phyloP scores from a whole-genome alignment of 371 early-diverging fungal genomes.

The Apophysomyces ossiformis region DNA sequence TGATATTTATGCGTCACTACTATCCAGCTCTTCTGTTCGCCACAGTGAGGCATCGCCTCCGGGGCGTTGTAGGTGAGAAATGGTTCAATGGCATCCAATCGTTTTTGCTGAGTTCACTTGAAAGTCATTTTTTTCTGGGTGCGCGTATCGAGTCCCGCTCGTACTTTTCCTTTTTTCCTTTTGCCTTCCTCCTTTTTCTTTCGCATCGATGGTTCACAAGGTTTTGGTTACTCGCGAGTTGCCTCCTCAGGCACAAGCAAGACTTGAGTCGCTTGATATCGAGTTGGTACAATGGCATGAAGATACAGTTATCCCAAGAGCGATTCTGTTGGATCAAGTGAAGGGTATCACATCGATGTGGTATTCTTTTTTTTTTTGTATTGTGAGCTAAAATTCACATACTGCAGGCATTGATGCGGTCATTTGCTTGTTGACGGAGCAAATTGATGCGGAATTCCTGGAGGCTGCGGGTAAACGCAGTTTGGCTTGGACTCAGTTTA shows the following conservation, averaged over 20 bases:
- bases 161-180: not conserved
- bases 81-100: too few species aligned
- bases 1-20: too few species aligned
- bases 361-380: constrained; percentile 2
- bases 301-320: constrained; percentile 37
- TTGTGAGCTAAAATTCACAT: not conserved
- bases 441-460: constrained; percentile 70
- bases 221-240: constrained; percentile 36
- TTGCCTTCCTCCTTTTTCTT: not conserved
- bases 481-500: not conserved
- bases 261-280: constrained; percentile 28
- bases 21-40: too few species aligned
- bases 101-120: too few species aligned
- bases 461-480: constrained; percentile 52
- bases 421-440: constrained; percentile 70
- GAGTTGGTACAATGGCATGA: constrained; percentile 41
- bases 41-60: too few species aligned
- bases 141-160: too few species aligned
- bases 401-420: constrained; percentile 59
- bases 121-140: too few species aligned
- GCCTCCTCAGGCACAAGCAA: constrained; percentile 30
- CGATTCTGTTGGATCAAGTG: constrained; percentile 28
- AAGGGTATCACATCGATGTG: constrained; percentile 21
- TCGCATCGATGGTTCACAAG: constrained; percentile 21
- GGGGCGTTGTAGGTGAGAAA: too few species aligned